phyloP scores from a whole-genome alignment of 78 protist species.

The Monosiga brevicollis region DNA sequence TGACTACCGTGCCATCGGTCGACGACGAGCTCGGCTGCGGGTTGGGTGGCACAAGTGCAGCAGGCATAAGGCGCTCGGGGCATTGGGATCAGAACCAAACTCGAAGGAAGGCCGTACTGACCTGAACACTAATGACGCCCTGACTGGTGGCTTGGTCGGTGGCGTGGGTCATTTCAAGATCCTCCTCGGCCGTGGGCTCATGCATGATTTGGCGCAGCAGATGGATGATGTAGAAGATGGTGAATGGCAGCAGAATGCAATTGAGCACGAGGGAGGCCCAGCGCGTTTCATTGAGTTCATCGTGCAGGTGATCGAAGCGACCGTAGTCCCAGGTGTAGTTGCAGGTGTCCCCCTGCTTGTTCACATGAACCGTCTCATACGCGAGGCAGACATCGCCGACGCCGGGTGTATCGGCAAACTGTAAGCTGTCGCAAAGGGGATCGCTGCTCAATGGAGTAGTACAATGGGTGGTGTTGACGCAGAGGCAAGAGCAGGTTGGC shows the following conservation, averaged over 20 bases:
- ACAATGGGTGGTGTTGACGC: too few relatives aligned
- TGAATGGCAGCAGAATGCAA: neutral
- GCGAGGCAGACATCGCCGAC: neutral
- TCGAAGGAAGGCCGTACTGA: neutral
- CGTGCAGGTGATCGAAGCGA: neutral
- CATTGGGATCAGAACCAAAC: neutral
- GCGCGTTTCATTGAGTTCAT: neutral
- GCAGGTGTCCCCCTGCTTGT: neutral
- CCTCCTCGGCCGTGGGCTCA: too few relatives aligned
- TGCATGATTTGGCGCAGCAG: neutral
- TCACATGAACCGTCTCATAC: too few relatives aligned
- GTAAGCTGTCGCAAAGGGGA: neutral
- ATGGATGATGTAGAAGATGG: neutral
- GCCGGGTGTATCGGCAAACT: neutral
- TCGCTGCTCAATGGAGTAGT: neutral
- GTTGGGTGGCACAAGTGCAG: too few relatives aligned
- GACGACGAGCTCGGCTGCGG: too few relatives aligned
- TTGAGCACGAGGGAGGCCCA: neutral
- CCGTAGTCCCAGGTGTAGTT: neutral
- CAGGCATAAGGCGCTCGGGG: too few relatives aligned
- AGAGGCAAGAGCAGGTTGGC: neutral
- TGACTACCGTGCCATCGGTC: too few relatives aligned
- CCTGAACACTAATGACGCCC: neutral
- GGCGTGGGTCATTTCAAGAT: too few relatives aligned
- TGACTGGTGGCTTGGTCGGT: neutral